Base-by-base conservation (phyloP, 2,329 filamentous ascomycete species). In the Aureobasidium subglaciale region DNA sequence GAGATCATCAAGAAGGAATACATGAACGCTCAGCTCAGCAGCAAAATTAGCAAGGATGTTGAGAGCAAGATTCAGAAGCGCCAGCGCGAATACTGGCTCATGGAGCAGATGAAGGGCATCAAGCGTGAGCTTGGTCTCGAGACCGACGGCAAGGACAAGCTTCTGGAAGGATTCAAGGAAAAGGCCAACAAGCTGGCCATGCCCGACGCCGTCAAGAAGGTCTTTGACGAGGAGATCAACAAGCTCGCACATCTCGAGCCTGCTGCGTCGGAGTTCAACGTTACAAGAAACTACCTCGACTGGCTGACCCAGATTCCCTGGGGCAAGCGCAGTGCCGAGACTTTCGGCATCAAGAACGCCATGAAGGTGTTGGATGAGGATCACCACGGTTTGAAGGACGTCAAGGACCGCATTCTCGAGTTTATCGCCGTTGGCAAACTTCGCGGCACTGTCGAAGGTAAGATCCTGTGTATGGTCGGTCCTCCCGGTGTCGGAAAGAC, bases 101-200 rank as follows among this genome's bases (percentile, higher is more conserved):
- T 96, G 90, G 93, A 99, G 73, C 95, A 99, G 71, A 96, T 99
- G 91, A 97, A 97, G 77, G 93, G 91, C 24, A 99, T 99, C 67
- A 87, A 90, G 57, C 83, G 93, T 57, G 93, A 99, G 72, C 82
- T 99, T 46, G 93, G 95, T 20, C 89, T 99, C 53, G 95, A 99
- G 70, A 95, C 90, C 5, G 93, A 99, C 67, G 93, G 95, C 61
- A 99, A 97, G 73, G 93, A 99, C 67, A 97, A 97, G 74, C 79
- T 99, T 11, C 88, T 99, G 1, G 93, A 97, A 70, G 95, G 88
- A 70, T 99, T 99, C 77, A 93, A 90, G 73, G 91, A 96, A 67
- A 96, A 96, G 78, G 90, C 90, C 0, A 80, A 82, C 67, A 96
- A 95, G 69, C 78, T 99, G 46, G 90, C 91, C 2, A 99, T 99